Conservation (phyloP, 495 filamentous ascomycete species). For the Oidiodendron maius region DNA sequence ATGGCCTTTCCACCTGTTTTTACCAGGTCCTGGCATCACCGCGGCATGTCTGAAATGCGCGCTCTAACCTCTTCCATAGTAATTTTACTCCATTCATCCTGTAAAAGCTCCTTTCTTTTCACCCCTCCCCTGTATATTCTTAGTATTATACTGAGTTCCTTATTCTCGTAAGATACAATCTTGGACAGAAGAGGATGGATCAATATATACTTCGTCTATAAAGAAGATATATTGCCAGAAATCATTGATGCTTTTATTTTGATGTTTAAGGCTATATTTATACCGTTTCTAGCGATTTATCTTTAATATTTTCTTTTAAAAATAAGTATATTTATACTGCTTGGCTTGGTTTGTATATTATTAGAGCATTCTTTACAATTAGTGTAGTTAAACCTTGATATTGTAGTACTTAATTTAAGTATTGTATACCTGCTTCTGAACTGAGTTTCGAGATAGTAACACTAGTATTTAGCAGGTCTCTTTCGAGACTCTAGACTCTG, state of each 20-base stretch:
- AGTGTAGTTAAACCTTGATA: background rate
- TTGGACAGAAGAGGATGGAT: slow-evolving; percentile 2
- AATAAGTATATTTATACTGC: slow-evolving; percentile 5
- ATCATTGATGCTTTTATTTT: background rate
- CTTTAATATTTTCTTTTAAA: slow-evolving; percentile 3
- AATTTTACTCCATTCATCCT: slow-evolving; percentile 7
- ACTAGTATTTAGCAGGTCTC: slow-evolving; percentile 3
- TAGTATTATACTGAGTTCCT: background rate
- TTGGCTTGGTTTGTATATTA: background rate
- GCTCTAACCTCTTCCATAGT: slow-evolving; percentile 4
- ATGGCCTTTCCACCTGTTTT: slow-evolving; percentile 7
- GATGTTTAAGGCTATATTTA: background rate
- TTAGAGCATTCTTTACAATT: background rate
- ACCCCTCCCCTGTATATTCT: no score
- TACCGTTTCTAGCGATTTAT: background rate
- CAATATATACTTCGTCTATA: slow-evolving; percentile 7
- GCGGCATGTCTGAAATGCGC: slow-evolving; percentile 4
- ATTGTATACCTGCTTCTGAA: slow-evolving; percentile 4
- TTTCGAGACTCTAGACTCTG: background rate
- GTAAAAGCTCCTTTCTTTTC: slow-evolving; percentile 5
- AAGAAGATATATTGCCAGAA: no score
- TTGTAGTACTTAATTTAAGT: background rate
- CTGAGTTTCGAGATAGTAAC: slow-evolving; percentile 2
- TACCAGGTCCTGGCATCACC: background rate
- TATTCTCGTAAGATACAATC: slow-evolving; percentile 8